Base-by-base conservation (phyloP, 2,329 filamentous ascomycete genomes). In the Aspergillus brasiliensis region DNA sequence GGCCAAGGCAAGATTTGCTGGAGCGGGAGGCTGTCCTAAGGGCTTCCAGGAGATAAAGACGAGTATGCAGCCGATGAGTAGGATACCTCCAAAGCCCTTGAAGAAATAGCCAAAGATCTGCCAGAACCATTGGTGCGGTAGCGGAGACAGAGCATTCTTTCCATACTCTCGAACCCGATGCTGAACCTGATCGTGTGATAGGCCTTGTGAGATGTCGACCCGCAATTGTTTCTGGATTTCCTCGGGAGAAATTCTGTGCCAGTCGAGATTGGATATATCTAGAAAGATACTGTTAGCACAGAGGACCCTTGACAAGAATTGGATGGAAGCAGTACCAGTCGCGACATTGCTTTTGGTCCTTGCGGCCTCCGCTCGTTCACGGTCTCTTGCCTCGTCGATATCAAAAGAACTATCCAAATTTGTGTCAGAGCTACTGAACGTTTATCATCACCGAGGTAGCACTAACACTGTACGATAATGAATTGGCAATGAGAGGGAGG, bases 11-110 rank as follows among this genome's bases (percentile, higher is more conserved):
- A 86, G 73, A 70, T 94, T 93, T 6, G 90, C 89, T 13, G 83
- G 67, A 0, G 87, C 83, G 2, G 90, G 89, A n/a, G 90, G 90
- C 8, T 89, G 70, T 4, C 90, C 90, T 0, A 93, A 83, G 0
- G 90, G 91, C 63, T 85, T 88, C 89, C 90, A 93, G 2, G 89
- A 86, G 59, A 93, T 78, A 68, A 92, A 91, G 52, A 93, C 90
- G 2, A 93, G 81, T 37, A 92, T 83, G 19, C 84, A 81, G 17
- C 88, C 90, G 2, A 87, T 70, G 6, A 92, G 81, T 3, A 93
- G 81, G 53, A 94, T 85, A 1, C 85, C 82, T 2, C 90, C 90
- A 65, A 93, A 94, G 1, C 90, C 90, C 64, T 88, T 88, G 77
- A 92, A 92, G 67, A 92, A 87, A 75, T 93, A 93, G 17, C 84